A percentile compares a stretch with the other conserved stretches of the same genome.
Conservation (phyloP, 495 filamentous ascomycete genomes). For the Pyronema omphalodes region DNA sequence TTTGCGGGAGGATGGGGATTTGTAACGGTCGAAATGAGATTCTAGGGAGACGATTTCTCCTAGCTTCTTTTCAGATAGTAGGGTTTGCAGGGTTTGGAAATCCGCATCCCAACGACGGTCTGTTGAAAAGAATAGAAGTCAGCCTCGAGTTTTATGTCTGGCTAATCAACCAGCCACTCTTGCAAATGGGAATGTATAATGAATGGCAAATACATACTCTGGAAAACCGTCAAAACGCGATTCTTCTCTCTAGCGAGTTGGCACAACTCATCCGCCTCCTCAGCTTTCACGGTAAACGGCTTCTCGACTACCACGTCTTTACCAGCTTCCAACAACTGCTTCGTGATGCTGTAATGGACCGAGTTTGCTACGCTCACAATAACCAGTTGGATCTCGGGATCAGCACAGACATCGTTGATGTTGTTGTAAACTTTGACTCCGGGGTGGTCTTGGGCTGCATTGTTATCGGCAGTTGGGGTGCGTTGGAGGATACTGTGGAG, state of each 20-base stretch:
- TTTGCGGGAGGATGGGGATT: conserved; percentile 34
- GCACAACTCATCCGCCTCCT: conserved; percentile 54
- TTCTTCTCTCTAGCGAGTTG: conserved; percentile 41
- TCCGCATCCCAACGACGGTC: conserved; percentile 73
- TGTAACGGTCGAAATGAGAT: conserved; percentile 70
- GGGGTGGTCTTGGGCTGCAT: conserved; percentile 43
- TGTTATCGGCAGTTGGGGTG: conserved; percentile 38
- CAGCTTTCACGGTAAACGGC: conserved; percentile 57
- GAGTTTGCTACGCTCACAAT: conserved; percentile 60
- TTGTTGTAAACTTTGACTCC: conserved; percentile 41
- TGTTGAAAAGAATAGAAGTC: conserved; percentile 20
- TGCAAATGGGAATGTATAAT: too few species aligned
- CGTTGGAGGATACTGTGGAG: conserved; percentile 71
- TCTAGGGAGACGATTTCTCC: conserved; percentile 65
- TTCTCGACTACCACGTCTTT: conserved; percentile 86
- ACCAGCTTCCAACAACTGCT: conserved; percentile 47
- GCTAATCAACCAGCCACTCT: too few species aligned
- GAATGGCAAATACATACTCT: conserved; percentile 34
- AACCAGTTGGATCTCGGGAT: conserved; percentile 48
- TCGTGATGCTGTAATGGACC: conserved; percentile 49
- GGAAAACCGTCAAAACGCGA: conserved; percentile 59
- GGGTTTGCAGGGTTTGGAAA: conserved; percentile 53
- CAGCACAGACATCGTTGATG: conserved; percentile 43
- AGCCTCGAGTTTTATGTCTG: not conserved
- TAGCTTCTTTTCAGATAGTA: conserved; percentile 36